These are phyloP conservation scores for Cladosporium sp. DNA, from an alignment of 2,329 filamentous ascomycete species.

Conservation along the genomic window DNA sequence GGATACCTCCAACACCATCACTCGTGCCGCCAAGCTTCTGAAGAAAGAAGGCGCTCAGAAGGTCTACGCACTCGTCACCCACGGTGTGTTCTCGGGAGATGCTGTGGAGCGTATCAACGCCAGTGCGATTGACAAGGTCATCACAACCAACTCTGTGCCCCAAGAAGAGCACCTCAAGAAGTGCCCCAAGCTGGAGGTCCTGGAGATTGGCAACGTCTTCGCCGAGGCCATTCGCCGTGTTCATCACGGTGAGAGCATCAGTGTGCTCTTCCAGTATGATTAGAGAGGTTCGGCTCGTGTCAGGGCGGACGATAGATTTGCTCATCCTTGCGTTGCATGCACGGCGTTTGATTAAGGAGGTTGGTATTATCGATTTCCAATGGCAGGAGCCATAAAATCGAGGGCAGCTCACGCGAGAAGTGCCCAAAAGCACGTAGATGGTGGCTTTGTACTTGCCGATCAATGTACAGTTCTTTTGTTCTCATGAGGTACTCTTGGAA, in stretches of 20 bases:
- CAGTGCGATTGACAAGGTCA: slow-evolving; percentile 86
- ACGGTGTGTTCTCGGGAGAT: slow-evolving; percentile 93
- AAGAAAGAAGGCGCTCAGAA: slow-evolving; percentile 89
- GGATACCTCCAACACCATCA: slow-evolving; percentile 97
- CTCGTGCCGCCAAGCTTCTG: slow-evolving; percentile 90
- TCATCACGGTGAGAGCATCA: slow-evolving; percentile 97
- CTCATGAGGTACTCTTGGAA: not conserved
- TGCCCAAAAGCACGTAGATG: slow-evolving; percentile 3
- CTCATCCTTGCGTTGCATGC: slow-evolving; percentile 6
- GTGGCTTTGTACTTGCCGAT: slow-evolving; percentile 1
- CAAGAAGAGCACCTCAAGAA: slow-evolving; percentile 76
- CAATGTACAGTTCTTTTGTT: not conserved
- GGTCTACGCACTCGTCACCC: slow-evolving; percentile 90
- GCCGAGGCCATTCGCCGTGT: slow-evolving; percentile 93
- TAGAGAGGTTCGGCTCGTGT: slow-evolving; percentile 39
- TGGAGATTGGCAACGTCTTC: slow-evolving; percentile 87
- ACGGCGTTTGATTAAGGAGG: slow-evolving; percentile 9
- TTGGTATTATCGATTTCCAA: not conserved
- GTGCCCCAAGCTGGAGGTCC: slow-evolving; percentile 86
- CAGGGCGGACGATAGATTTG: slow-evolving; percentile 11
- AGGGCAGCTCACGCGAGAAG: slow-evolving; percentile 2
- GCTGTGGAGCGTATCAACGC: slow-evolving; percentile 93
- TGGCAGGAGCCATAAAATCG: not conserved
- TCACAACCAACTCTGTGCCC: slow-evolving; percentile 94
- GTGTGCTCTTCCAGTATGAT: slow-evolving; percentile 86